Conservation (phyloP, 306 rosid species). For the Gastrolobium bilobum region DNA sequence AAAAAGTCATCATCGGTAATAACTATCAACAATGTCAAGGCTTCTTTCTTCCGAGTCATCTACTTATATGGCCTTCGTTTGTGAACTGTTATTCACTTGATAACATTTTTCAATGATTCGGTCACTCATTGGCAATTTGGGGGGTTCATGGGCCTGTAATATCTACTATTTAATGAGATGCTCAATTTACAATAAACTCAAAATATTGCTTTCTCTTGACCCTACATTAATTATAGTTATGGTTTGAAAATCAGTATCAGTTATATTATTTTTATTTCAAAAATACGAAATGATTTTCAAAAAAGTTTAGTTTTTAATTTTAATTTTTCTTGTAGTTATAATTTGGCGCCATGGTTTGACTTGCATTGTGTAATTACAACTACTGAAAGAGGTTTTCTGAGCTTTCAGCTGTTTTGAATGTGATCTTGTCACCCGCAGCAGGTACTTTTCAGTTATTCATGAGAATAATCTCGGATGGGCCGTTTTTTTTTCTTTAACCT, state of each 20-base stretch:
- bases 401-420: no score
- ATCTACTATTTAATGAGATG: constrained; percentile 19
- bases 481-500: no score
- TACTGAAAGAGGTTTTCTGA: no score
- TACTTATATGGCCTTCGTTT: constrained; percentile 47
- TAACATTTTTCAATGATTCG: constrained; percentile 54
- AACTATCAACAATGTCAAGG: constrained; percentile 29
- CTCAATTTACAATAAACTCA: constrained; percentile 26
- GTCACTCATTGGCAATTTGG: constrained; percentile 15
- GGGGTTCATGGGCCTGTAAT: not conserved
- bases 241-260: not conserved
- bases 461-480: no score
- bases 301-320: no score
- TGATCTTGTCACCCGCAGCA: no score
- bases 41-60: constrained; percentile 44
- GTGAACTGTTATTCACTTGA: constrained; percentile 36
- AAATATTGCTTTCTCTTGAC: constrained; percentile 11
- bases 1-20: not conserved
- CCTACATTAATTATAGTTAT: constrained; percentile 5
- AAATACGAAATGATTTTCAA: no score
- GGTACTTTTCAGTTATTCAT: no score
- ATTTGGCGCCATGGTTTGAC: no score
- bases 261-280: not conserved
- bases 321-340: no score
- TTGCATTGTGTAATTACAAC: no score